Evolutionary conservation across 805 yeast species (phyloP).

Genomic region (Blastobotrys terrestris): DNA sequence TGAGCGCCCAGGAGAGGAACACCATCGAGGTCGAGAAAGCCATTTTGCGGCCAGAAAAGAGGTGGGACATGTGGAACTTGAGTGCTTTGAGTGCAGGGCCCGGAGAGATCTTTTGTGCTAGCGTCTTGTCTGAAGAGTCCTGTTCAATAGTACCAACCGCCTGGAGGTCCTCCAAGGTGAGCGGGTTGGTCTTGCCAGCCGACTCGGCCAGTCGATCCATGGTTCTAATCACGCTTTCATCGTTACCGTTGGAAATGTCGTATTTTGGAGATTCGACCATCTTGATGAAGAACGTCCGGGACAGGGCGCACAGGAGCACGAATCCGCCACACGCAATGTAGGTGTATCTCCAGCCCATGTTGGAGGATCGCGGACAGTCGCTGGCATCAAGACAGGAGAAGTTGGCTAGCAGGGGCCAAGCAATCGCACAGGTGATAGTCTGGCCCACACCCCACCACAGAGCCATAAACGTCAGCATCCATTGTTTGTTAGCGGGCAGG

Average conservation of each 20-base stretch:
- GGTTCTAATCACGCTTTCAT: slow-evolving; percentile 42
- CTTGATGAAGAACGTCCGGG: slow-evolving; percentile 40
- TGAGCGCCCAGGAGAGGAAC: slow-evolving; percentile 47
- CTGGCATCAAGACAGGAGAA: slow-evolving; percentile 38
- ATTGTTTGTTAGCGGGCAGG: slow-evolving; percentile 44
- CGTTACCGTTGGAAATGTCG: slow-evolving; percentile 46
- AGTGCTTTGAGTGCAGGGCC: slow-evolving; percentile 21
- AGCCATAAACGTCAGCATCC: slow-evolving; percentile 47
- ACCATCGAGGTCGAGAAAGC: slow-evolving; percentile 41
- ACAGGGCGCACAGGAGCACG: slow-evolving; percentile 43
- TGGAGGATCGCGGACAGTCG: slow-evolving; percentile 40
- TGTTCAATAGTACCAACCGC: slow-evolving; percentile 36
- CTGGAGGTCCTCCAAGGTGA: slow-evolving; percentile 44
- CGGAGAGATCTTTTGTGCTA: slow-evolving; percentile 11
- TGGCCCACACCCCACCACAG: slow-evolving; percentile 61
- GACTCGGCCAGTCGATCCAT: slow-evolving; percentile 43
- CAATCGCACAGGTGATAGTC: slow-evolving; percentile 42
- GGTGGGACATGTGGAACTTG: slow-evolving; percentile 37
- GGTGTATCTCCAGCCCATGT: slow-evolving; percentile 59
- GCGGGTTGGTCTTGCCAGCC: slow-evolving; percentile 35
- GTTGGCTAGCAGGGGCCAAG: slow-evolving; percentile 52
- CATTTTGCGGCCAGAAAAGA: slow-evolving; percentile 43
- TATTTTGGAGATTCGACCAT: slow-evolving; percentile 54
- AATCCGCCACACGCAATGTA: slow-evolving; percentile 50
- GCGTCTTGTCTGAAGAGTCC: slow-evolving; percentile 15